Evolutionary conservation across 805 yeast genomes (phyloP).

Genomic region (Torulaspora indica): DNA sequence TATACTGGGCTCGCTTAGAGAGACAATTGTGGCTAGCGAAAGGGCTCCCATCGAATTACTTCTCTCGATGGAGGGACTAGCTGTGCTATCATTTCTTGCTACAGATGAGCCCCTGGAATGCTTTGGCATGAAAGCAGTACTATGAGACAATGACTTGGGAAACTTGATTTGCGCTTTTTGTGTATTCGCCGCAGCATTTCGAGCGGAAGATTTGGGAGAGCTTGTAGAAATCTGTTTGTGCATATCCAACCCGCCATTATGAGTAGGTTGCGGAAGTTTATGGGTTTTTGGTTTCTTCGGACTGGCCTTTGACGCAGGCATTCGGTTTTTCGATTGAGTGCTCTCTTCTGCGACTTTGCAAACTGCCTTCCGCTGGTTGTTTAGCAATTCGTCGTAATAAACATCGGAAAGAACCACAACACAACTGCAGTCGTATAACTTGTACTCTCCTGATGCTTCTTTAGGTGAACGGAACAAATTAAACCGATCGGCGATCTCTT

Average conservation of each 20-base stretch:
- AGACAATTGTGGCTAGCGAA: conserved; percentile 51
- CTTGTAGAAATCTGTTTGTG: conserved; percentile 22
- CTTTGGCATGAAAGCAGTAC: background rate
- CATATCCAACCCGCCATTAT: conserved; percentile 11
- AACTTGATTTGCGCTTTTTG: conserved; percentile 25
- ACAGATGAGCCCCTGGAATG: conserved; percentile 8
- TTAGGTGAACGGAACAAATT: conserved; percentile 4
- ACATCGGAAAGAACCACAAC: conserved; percentile 61
- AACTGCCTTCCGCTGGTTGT: conserved; percentile 41
- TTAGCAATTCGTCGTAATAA: conserved; percentile 55
- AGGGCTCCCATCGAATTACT: conserved; percentile 35
- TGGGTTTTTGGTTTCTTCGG: background rate
- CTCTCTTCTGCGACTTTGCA: conserved; percentile 45
- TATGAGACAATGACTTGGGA: conserved; percentile 1
- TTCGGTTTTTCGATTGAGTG: conserved; percentile 43
- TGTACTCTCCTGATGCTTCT: background rate
- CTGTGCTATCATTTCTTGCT: conserved; percentile 3
- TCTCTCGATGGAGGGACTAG: conserved; percentile 6
- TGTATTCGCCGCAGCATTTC: conserved; percentile 32
- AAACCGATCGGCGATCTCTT: background rate
- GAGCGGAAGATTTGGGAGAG: conserved; percentile 20
- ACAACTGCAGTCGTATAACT: conserved; percentile 34
- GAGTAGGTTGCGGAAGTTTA: conserved; percentile 19
- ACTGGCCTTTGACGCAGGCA: conserved; percentile 19
- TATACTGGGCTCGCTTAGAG: conserved; percentile 64